These are phyloP conservation scores for Leccinum longicurvipes DNA, from an alignment of 768 basidiomycete species.

Conservation along the genomic window DNA sequence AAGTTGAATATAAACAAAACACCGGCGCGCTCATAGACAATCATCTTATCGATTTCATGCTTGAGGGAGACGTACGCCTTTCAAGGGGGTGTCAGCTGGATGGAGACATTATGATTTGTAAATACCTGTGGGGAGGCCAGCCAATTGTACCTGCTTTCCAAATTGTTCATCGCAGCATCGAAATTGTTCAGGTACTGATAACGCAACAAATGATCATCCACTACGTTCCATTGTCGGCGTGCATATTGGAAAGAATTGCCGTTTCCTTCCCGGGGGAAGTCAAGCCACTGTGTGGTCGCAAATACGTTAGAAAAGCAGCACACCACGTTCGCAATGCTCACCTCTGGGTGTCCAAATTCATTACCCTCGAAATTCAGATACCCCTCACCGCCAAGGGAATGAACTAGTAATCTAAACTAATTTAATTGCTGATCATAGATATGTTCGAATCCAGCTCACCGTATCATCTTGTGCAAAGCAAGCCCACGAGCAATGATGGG, in stretches of 20 bases:
- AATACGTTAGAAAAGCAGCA: not conserved
- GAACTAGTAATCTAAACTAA: conserved; percentile 69
- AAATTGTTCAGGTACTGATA: conserved; percentile 95
- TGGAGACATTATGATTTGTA: not conserved
- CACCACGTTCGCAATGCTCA: conserved; percentile 26
- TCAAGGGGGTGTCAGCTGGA: conserved; percentile 7
- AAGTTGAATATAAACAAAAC: conserved; percentile 98
- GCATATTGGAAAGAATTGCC: conserved; percentile 96
- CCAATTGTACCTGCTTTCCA: conserved; percentile 83
- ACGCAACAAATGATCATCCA: conserved; percentile 81
- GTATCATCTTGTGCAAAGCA: conserved; percentile 95
- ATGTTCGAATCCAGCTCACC: conserved; percentile 44
- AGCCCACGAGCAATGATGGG: conserved; percentile 85
- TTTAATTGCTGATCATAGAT: not conserved
- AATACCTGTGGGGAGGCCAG: conserved; percentile 73
- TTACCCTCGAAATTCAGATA: conserved; percentile 98
- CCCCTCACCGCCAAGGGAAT: conserved; percentile 93
- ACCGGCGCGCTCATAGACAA: conserved; percentile 92
- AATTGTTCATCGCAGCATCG: conserved; percentile 86
- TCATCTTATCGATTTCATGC: conserved; percentile 87
- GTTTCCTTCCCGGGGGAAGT: conserved; percentile 97
- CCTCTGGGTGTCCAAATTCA: conserved; percentile 98
- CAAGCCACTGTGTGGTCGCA: conserved; percentile 74
- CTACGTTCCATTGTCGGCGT: conserved; percentile 93
- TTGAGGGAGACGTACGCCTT: conserved; percentile 93